Conservation (phyloP, 2,329 filamentous ascomycete genomes). For the Cryphonectria nitschkei region DNA sequence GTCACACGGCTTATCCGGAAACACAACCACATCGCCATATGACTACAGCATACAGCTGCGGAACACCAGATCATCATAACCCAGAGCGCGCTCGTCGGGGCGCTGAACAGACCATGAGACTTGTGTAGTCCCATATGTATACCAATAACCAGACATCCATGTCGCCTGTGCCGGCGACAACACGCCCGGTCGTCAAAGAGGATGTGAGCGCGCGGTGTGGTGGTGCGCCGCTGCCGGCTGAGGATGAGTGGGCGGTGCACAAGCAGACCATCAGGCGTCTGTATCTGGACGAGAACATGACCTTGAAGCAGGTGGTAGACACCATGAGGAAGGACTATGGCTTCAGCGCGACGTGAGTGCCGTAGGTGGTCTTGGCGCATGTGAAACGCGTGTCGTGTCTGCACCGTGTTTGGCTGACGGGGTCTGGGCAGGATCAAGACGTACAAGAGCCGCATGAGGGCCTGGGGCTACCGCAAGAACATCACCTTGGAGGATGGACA, state of each 20-base stretch:
- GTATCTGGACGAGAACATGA: constrained; percentile 12
- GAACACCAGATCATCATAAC: background rate
- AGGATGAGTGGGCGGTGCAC: background rate
- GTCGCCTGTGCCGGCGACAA: background rate
- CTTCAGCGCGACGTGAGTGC: constrained; percentile 12
- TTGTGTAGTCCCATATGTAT: background rate
- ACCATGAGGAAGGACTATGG: constrained; percentile 14
- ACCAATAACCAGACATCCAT: background rate
- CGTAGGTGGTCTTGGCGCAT: background rate
- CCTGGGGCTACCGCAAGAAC: constrained; percentile 13
- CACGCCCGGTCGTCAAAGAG: background rate
- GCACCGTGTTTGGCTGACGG: background rate
- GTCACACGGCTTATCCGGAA: background rate
- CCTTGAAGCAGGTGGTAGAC: constrained; percentile 3
- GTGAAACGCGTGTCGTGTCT: background rate
- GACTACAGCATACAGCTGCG: background rate
- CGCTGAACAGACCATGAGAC: background rate
- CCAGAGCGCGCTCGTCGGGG: background rate
- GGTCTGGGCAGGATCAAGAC: background rate
- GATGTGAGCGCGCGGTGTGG: background rate
- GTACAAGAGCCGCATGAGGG: constrained; percentile 9
- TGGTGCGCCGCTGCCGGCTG: background rate
- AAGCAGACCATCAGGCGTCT: constrained; percentile 6
- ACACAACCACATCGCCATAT: background rate
- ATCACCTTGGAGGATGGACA: background rate